Conservation (phyloP, 1,284 basidiomycete species). For the Amylostereum areolatum region DNA sequence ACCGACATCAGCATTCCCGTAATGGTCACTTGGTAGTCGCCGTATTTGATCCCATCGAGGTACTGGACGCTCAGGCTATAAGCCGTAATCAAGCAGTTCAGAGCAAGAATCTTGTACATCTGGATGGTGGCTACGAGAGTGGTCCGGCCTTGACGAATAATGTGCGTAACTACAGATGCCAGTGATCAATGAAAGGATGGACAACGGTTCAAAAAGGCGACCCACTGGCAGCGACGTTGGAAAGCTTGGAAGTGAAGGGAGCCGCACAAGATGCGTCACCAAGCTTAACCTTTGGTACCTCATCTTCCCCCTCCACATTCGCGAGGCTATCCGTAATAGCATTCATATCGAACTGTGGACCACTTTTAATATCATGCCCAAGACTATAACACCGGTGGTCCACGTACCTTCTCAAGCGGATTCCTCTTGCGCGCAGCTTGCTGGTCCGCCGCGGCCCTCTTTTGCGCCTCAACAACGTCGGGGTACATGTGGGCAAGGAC, state of each 20-base stretch:
- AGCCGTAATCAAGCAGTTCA: constrained; percentile 94
- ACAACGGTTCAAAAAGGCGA: constrained; percentile 13
- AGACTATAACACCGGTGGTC: neutral
- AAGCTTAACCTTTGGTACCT: constrained; percentile 94
- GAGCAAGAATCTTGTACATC: constrained; percentile 97
- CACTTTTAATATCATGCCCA: constrained; percentile 1
- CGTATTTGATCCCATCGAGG: constrained; percentile 95
- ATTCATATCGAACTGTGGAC: constrained; percentile 73
- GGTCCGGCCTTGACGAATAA: constrained; percentile 94
- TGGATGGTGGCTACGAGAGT: constrained; percentile 95
- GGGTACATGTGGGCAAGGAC: constrained; percentile 82
- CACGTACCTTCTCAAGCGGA: constrained; percentile 81
- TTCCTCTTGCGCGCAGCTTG: constrained; percentile 69
- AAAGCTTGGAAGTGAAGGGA: constrained; percentile 93
- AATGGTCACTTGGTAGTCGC: constrained; percentile 91
- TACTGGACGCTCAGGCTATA: constrained; percentile 95
- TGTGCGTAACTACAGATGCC: constrained; percentile 69
- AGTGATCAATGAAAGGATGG: constrained; percentile 9
- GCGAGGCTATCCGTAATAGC: constrained; percentile 87
- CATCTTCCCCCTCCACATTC: constrained; percentile 88
- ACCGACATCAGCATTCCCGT: constrained; percentile 96
- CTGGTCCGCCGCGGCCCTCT: constrained; percentile 63
- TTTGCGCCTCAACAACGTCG: constrained; percentile 85
- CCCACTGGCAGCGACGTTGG: constrained; percentile 88
- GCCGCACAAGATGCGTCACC: constrained; percentile 96